Base-by-base conservation (phyloP, 257 asterid genomes). In the Mentha longifolia region DNA sequence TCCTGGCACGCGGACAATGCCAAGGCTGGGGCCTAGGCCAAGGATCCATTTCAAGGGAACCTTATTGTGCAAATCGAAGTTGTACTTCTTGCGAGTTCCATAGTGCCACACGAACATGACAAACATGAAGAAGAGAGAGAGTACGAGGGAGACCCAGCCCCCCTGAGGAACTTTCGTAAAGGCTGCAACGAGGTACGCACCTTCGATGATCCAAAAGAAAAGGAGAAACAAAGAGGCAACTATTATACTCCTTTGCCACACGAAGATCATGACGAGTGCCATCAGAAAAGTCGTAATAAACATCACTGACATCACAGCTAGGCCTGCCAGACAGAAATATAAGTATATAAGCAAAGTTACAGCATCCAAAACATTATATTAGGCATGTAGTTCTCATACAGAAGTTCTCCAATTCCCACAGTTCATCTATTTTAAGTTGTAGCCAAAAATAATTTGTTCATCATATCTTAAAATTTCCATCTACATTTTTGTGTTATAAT, bases 241-340 rank as follows among this genome's bases (percentile, higher is more conserved):
- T 43, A 81, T 16, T 55, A 80, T 31, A 54, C 78, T 89, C 77
- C 80, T 79, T 70, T 89, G 96, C 98, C 97, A 91, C 73, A 91
- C 96, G 47, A 94, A 75, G 52, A 89, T 83, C 80, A 94, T 89
- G 19, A 91, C 90, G 8, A 94, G 92, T 33, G 97, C 88, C 96
- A 91, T 87, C 74, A 94, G 91, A 76, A 89, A 91, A 62, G 98
- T 91, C 9, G 98, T 91, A 30, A 94, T 88, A 71, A 85, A 89
- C 95, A 94, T 94, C 71, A 91, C 97, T 0, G 97, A 84, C 96
- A 89, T 94, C 76, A 95, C 96, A 67, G 98, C 98, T 56, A 91
- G 78, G 60, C 98, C 98, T 94, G 96, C 70, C 57, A 78, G 73
- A 59, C 41, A 65, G 19, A 67, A 73, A 62, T 6, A 10, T 20